Percentiles rank a stretch among this genome's conserved stretches.
Evolutionary conservation across 352 stramenopile species (phyloP).

Genomic region (Globisporangium perplexum): DNA sequence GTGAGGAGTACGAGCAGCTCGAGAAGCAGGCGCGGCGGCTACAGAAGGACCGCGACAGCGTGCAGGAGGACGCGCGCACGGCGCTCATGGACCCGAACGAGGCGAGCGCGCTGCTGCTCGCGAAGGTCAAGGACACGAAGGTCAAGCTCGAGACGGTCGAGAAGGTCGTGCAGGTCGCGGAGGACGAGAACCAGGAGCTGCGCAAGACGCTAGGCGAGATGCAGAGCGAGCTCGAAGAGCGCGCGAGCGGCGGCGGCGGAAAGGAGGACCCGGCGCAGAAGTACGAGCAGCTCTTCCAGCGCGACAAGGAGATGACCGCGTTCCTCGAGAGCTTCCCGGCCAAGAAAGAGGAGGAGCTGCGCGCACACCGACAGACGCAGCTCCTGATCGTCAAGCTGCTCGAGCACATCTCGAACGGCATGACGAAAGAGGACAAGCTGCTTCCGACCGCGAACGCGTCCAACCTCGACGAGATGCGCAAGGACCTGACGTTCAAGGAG

Average conservation of each 20-base stretch:
- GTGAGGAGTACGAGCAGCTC: constrained; percentile 73
- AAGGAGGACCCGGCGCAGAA: constrained; percentile 71
- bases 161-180: constrained; percentile 37
- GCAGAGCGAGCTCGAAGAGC: constrained; percentile 59
- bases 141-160: constrained; percentile 75
- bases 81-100: constrained; percentile 88
- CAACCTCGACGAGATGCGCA: constrained; percentile 84
- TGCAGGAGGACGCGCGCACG: constrained; percentile 78
- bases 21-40: constrained; percentile 60
- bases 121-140: constrained; percentile 87
- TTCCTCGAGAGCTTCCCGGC: constrained; percentile 85
- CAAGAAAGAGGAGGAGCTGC: constrained; percentile 60
- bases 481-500: constrained; percentile 90
- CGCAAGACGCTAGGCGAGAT: constrained; percentile 48
- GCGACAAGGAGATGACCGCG: constrained; percentile 89
- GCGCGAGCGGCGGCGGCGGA: constrained; percentile 47
- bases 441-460: constrained; percentile 43
- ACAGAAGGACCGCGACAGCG: constrained; percentile 70
- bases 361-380: constrained; percentile 50
- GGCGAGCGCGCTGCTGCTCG: constrained; percentile 68
- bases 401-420: constrained; percentile 83
- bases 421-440: constrained; percentile 75
- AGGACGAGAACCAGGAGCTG: constrained; percentile 54
- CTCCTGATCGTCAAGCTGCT: constrained; percentile 86
- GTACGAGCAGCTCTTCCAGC: constrained; percentile 85